Percentiles rank a stretch among this genome's conserved stretches.
These are phyloP conservation scores for Paracoccidioides brasiliensis DNA, from an alignment of 2,329 filamentous ascomycete genomes.

Conservation along the genomic window DNA sequence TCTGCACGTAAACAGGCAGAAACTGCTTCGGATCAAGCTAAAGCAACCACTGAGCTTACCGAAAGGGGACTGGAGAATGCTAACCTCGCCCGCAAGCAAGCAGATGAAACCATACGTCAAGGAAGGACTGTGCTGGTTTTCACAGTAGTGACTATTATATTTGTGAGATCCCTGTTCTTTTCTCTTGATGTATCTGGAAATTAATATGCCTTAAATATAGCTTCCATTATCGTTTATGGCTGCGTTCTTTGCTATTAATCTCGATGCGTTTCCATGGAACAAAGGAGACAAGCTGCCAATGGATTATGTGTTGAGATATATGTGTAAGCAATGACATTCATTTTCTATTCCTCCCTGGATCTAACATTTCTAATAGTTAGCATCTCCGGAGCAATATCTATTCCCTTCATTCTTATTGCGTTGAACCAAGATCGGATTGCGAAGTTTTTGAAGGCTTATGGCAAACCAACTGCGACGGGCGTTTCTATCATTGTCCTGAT, in stretches of 20 bases:
- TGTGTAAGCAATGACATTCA: neutral
- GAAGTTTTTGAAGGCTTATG: conserved; percentile 1
- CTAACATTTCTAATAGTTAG: conserved; percentile 3
- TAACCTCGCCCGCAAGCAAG: conserved; percentile 39
- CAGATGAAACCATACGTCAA: conserved; percentile 46
- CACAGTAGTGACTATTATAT: conserved; percentile 47
- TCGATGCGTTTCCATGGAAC: conserved; percentile 34
- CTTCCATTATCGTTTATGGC: conserved; percentile 44
- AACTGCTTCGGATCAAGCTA: conserved; percentile 43
- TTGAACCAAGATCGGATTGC: conserved; percentile 7
- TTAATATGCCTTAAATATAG: neutral
- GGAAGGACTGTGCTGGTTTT: conserved; percentile 47
- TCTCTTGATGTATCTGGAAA: neutral
- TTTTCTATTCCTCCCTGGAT: neutral
- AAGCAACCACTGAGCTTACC: neutral
- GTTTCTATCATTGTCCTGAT: neutral
- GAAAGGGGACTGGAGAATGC: neutral
- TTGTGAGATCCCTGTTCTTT: conserved; percentile 16
- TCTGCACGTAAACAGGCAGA: conserved; percentile 46
- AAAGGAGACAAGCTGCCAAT: conserved; percentile 1
- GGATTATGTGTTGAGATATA: conserved; percentile 4
- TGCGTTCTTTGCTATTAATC: conserved; percentile 43
- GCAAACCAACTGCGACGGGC: neutral
- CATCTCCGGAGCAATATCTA: conserved; percentile 6
- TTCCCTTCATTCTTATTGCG: conserved; percentile 6